phyloP scores from a whole-genome alignment of 495 filamentous ascomycete species.

The Aspergillus affinis region DNA sequence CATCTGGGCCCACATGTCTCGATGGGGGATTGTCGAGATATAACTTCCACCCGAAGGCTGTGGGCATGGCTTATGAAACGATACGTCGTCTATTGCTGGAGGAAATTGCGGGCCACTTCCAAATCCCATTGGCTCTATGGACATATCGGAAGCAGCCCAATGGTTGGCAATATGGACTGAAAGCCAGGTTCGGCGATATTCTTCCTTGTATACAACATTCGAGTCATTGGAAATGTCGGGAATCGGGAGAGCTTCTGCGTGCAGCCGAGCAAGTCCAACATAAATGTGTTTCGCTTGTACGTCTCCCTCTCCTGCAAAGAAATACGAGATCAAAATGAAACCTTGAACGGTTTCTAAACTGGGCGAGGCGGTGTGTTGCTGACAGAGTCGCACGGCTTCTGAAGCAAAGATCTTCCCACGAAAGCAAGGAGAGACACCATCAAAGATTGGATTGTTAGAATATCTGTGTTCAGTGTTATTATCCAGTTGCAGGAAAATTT shows the following conservation, averaged over 20 bases:
- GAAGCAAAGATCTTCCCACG: slow-evolving; percentile 19
- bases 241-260: slow-evolving; percentile 19
- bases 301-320: slow-evolving; percentile 22
- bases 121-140: slow-evolving; percentile 16
- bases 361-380: slow-evolving; percentile 13
- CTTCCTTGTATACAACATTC: slow-evolving; percentile 17
- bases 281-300: slow-evolving; percentile 24
- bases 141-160: slow-evolving; percentile 24
- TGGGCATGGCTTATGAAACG: slow-evolving; percentile 14
- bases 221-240: not conserved
- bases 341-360: slow-evolving; percentile 25
- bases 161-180: slow-evolving; percentile 22
- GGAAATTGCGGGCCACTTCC: slow-evolving; percentile 2
- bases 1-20: slow-evolving; percentile 29
- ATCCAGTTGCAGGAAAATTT: not conserved
- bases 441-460: slow-evolving; percentile 17
- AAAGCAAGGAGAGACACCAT: slow-evolving; percentile 12
- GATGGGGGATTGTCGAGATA: slow-evolving; percentile 4
- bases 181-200: slow-evolving; percentile 22
- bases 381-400: slow-evolving; percentile 14
- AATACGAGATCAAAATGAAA: slow-evolving; percentile 22
- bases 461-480: slow-evolving; percentile 11
- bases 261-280: slow-evolving; percentile 23
- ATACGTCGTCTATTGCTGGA: slow-evolving; percentile 22
- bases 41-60: slow-evolving; percentile 2